Evolutionary conservation across 257 asterid species (phyloP).

Genomic region (Fraxinus excelsior): DNA sequence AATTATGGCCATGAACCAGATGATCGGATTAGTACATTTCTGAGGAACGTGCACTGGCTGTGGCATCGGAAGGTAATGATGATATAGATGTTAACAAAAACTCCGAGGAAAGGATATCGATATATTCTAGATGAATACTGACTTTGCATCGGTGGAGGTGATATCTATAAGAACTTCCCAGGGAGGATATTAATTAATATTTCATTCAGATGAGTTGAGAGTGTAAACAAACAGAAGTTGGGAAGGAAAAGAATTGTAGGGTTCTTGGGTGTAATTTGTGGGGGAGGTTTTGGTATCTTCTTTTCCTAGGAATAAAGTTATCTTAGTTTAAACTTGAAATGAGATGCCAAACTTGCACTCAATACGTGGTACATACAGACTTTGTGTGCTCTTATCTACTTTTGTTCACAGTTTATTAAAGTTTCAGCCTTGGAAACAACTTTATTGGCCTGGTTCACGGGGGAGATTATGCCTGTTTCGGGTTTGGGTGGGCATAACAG

Average conservation of each 20-base stretch:
- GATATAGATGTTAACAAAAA: background rate
- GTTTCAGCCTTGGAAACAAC: background rate
- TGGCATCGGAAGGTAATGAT: slow-evolving; percentile 48
- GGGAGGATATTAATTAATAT: background rate
- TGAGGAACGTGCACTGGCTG: slow-evolving; percentile 37
- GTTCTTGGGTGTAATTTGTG: slow-evolving; percentile 47
- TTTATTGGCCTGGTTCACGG: background rate
- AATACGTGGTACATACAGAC: background rate
- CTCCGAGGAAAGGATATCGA: background rate
- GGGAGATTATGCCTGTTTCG: no score
- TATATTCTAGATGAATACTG: slow-evolving; percentile 1
- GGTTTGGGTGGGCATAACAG: no score
- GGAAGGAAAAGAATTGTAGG: slow-evolving; percentile 27
- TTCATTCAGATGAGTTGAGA: slow-evolving; percentile 26
- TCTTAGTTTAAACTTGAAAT: background rate
- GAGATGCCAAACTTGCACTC: slow-evolving; percentile 1
- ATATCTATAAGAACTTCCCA: slow-evolving; percentile 18
- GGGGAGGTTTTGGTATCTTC: slow-evolving; percentile 76
- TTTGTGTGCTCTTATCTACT: background rate
- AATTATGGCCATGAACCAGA: slow-evolving; percentile 69
- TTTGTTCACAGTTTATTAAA: background rate
- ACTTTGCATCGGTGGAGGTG: slow-evolving; percentile 53
- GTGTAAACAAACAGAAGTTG: slow-evolving; percentile 6
- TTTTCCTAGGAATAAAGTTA: slow-evolving; percentile 42
- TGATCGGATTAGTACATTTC: slow-evolving; percentile 58